A percentile compares a stretch with the other conserved stretches of the same genome.
phyloP scores from a whole-genome alignment of 805 yeast species.

The Maudiozyma serrabonitensis region DNA sequence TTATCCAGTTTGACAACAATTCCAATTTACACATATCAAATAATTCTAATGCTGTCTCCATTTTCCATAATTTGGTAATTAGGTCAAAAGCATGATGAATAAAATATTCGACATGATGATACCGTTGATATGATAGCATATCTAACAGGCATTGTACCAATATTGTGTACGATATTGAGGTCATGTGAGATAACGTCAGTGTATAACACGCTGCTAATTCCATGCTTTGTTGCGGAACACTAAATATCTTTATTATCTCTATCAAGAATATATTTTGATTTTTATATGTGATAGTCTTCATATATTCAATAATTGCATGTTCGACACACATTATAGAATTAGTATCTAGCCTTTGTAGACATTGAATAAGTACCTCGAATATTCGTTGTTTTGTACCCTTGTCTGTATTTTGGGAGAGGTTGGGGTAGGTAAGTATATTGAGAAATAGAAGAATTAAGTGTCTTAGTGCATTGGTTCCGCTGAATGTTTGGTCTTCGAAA shows the following conservation, averaged over 20 bases:
- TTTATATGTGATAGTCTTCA: conserved; percentile 16
- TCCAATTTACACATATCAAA: conserved; percentile 19
- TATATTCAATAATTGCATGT: conserved; percentile 10
- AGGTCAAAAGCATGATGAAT: conserved; percentile 6
- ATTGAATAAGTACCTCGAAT: conserved; percentile 14
- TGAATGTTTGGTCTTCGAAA: conserved; percentile 33
- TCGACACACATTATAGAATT: conserved; percentile 5
- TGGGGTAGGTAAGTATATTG: conserved; percentile 20
- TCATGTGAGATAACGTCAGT: conserved; percentile 12
- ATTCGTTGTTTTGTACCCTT: conserved; percentile 23
- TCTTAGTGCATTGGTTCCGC: conserved; percentile 29
- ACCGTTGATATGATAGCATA: conserved; percentile 6
- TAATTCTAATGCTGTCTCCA: conserved; percentile 6
- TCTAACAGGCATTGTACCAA: conserved; percentile 11
- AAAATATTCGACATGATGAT: conserved; percentile 16
- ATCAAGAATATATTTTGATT: conserved; percentile 24
- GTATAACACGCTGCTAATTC: conserved; percentile 24
- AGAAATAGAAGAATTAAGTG: conserved; percentile 30
- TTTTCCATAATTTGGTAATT: conserved; percentile 2
- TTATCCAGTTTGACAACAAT: conserved; percentile 14
- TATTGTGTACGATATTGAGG: conserved; percentile 15
- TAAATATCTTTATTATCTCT: conserved; percentile 18
- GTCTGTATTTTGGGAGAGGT: conserved; percentile 12
- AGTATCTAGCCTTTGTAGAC: conserved; percentile 12
- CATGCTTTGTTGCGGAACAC: conserved; percentile 15